Conservation (phyloP, 192 early-diverging fungal genomes). For the Chytriomyces hyalinus region DNA sequence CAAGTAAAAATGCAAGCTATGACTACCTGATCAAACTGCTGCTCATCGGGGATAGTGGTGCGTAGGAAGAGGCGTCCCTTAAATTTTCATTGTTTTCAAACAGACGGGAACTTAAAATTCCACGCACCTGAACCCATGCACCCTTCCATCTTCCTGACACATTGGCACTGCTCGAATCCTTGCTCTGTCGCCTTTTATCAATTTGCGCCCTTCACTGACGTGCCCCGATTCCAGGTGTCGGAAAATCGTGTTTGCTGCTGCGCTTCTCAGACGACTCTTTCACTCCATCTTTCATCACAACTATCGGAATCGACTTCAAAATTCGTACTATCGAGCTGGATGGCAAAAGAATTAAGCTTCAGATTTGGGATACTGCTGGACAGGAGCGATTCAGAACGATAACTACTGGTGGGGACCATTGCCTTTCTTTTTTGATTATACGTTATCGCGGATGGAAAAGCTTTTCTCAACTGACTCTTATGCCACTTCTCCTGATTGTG, state of each 20-base stretch:
- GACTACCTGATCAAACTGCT: conserved; percentile 99
- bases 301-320: conserved; percentile 99
- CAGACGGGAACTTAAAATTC: not conserved
- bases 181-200: not conserved
- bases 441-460: not conserved
- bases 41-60: conserved; percentile 97
- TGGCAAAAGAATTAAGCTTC: conserved; percentile 98
- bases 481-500: not conserved
- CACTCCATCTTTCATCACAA: conserved; percentile 99
- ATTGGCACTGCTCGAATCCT: not conserved
- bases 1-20: conserved; percentile 92
- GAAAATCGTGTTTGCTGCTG: conserved; percentile 94
- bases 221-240: conserved; percentile 71
- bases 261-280: conserved; percentile 99
- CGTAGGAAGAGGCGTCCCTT: conserved; percentile 33
- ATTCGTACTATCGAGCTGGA: conserved; percentile 98
- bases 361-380: conserved; percentile 99
- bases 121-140: not conserved
- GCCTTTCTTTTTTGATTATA: not conserved
- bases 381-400: conserved; percentile 99
- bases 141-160: not conserved
- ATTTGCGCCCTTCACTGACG: not conserved
- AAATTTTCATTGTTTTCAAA: conserved; percentile 15
- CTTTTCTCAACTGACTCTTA: not conserved
- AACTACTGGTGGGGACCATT: conserved; percentile 75